phyloP scores from a whole-genome alignment of 257 asterid genomes.

The Dorcoceras hygrometricum region DNA sequence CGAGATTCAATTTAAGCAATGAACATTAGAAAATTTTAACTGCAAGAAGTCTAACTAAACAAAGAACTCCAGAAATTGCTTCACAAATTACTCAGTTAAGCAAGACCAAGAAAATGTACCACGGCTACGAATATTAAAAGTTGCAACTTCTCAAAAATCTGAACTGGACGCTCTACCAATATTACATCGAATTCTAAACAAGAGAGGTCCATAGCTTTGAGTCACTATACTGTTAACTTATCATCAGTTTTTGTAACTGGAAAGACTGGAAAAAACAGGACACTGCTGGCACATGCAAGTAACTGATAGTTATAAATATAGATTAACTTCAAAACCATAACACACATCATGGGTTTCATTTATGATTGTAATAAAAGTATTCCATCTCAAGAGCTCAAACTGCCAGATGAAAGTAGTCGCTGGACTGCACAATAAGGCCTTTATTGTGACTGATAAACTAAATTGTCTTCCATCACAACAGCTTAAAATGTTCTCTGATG shows the following conservation, averaged over 20 bases:
- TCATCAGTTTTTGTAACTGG: neutral
- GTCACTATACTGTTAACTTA: neutral
- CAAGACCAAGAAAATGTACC: slow-evolving; percentile 3
- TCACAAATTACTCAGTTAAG: slow-evolving; percentile 11
- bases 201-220: no score
- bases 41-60: neutral
- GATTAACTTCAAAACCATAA: no score
- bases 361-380: no score
- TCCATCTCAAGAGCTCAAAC: neutral
- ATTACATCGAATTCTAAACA: no score
- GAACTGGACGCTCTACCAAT: neutral
- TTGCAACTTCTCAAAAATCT: neutral
- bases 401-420: neutral
- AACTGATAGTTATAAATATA: neutral
- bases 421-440: neutral
- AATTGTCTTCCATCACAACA: neutral
- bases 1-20: neutral
- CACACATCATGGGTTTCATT: no score
- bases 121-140: neutral
- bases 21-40: neutral
- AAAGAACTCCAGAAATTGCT: slow-evolving; percentile 6
- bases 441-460: neutral
- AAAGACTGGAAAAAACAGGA: neutral
- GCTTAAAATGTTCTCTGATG: neutral
- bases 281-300: neutral